These are phyloP conservation scores for Salix exigua DNA, from an alignment of 345 rosid genomes.

Conservation along the genomic window DNA sequence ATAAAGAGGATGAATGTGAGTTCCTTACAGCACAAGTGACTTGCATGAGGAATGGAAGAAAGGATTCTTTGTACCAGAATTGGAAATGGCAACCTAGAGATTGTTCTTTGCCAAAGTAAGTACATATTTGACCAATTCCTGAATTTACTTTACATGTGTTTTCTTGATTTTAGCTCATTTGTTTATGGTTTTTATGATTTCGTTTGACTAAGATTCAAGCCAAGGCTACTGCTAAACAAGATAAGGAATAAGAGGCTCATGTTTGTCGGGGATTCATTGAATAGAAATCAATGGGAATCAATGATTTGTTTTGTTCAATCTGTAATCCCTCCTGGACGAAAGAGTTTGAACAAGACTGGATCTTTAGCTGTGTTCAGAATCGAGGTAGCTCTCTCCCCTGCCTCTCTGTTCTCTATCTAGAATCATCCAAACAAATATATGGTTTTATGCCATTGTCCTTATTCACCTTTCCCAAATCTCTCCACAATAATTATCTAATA, in stretches of 20 bases:
- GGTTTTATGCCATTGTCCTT: neutral
- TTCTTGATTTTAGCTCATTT: slow-evolving; percentile 2
- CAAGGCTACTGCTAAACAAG: slow-evolving; percentile 65
- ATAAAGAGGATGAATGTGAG: slow-evolving; percentile 78
- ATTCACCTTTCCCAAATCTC: neutral
- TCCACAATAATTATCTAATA: neutral
- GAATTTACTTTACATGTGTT: neutral
- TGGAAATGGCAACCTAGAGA: slow-evolving; percentile 98
- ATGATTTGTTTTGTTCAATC: slow-evolving; percentile 95
- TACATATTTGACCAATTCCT: neutral
- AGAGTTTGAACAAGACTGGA: slow-evolving; percentile 60
- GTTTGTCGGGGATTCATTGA: slow-evolving; percentile 96
- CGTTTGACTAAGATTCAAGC: slow-evolving; percentile 50
- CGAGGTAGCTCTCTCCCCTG: slow-evolving; percentile 40
- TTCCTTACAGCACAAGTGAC: slow-evolving; percentile 80
- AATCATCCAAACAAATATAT: neutral
- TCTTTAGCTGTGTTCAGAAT: slow-evolving; percentile 66
- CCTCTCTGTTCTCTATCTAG: neutral
- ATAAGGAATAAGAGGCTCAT: slow-evolving; percentile 90
- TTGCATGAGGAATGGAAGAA: slow-evolving; percentile 87
- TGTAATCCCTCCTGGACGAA: slow-evolving; percentile 53
- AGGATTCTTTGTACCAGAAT: slow-evolving; percentile 72
- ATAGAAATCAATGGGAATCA: slow-evolving; percentile 98
- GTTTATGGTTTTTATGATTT: neutral
- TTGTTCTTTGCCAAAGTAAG: slow-evolving; percentile 76